Percentiles rank a stretch among this genome's conserved stretches.
Evolutionary conservation across 257 asterid genomes (phyloP).

Genomic region (Marsdenia floribunda): DNA sequence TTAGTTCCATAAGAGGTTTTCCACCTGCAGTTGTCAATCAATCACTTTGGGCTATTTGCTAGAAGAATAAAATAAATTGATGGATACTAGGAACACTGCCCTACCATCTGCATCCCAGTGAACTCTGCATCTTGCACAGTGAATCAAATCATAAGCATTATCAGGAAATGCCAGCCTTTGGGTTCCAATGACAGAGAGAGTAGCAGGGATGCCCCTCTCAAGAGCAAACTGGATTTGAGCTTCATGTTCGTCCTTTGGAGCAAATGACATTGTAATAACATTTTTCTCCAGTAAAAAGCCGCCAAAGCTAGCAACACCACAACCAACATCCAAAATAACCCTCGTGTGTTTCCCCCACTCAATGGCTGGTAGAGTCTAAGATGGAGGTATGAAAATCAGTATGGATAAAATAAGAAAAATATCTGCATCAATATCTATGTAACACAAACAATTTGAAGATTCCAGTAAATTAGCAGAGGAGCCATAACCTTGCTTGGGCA

Average conservation of each 20-base stretch:
- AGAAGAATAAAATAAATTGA: conserved; percentile 1
- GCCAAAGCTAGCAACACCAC: conserved; percentile 99
- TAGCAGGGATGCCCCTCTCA: conserved; percentile 93
- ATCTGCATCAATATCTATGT: background rate
- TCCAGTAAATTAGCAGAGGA: background rate
- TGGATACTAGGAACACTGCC: conserved; percentile 16
- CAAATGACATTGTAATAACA: conserved; percentile 87
- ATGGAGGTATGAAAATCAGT: conserved; percentile 14
- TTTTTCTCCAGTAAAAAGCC: conserved; percentile 73
- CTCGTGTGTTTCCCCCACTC: conserved; percentile 80
- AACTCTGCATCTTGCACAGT: conserved; percentile 96
- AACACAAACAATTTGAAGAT: background rate
- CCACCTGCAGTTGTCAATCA: conserved; percentile 60
- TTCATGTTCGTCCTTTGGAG: conserved; percentile 99
- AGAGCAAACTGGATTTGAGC: conserved; percentile 99
- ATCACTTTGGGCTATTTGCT: conserved; percentile 10
- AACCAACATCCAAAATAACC: conserved; percentile 89
- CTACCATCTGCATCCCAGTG: conserved; percentile 96
- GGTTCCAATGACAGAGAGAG: conserved; percentile 85
- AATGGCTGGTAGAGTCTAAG: conserved; percentile 60
- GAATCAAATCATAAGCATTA: conserved; percentile 74
- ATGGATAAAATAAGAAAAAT: background rate
- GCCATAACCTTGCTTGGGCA: background rate
- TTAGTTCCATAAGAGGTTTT: conserved; percentile 80
- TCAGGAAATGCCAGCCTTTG: conserved; percentile 77